A percentile compares a stretch with the other conserved stretches of the same genome.
These are phyloP conservation scores for Rhodofomes roseus DNA, from an alignment of 1,284 basidiomycete species.

Conservation along the genomic window DNA sequence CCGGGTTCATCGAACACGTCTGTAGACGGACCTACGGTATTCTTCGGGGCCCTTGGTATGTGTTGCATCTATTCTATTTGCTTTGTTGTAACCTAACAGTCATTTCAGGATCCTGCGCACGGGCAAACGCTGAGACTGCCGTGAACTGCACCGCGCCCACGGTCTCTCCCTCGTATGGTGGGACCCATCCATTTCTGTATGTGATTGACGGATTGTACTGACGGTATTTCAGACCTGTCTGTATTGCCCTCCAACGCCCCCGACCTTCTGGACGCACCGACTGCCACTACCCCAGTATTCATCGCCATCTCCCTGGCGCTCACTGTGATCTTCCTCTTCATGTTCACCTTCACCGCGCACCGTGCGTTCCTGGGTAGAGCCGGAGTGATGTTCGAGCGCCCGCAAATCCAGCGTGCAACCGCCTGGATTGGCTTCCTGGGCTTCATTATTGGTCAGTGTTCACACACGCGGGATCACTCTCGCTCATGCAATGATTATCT, in stretches of 20 bases:
- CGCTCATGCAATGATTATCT: not conserved
- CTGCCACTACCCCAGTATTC: conserved; percentile 59
- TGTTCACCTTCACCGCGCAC: conserved; percentile 65
- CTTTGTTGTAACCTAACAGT: not conserved
- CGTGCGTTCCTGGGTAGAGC: conserved; percentile 61
- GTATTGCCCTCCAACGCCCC: conserved; percentile 58
- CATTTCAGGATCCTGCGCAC: conserved; percentile 65
- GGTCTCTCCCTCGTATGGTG: conserved; percentile 63
- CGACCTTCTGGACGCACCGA: conserved; percentile 55
- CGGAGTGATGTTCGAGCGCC: conserved; percentile 49
- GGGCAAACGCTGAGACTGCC: conserved; percentile 41
- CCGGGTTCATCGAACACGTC: conserved; percentile 32
- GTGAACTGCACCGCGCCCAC: conserved; percentile 55
- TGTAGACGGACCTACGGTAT: conserved; percentile 69
- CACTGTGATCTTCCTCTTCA: conserved; percentile 62
- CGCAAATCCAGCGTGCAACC: conserved; percentile 52
- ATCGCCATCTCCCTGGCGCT: conserved; percentile 59
- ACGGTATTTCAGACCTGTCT: conserved; percentile 49
- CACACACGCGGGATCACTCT: not conserved
- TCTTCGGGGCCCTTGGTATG: conserved; percentile 63
- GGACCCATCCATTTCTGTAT: conserved; percentile 10
- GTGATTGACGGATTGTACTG: not conserved
- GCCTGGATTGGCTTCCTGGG: conserved; percentile 75
- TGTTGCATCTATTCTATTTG: conserved; percentile 5
- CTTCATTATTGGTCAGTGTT: conserved; percentile 59